These are phyloP conservation scores for Acer yangbiense DNA, from an alignment of 345 rosid species.

Conservation along the genomic window DNA sequence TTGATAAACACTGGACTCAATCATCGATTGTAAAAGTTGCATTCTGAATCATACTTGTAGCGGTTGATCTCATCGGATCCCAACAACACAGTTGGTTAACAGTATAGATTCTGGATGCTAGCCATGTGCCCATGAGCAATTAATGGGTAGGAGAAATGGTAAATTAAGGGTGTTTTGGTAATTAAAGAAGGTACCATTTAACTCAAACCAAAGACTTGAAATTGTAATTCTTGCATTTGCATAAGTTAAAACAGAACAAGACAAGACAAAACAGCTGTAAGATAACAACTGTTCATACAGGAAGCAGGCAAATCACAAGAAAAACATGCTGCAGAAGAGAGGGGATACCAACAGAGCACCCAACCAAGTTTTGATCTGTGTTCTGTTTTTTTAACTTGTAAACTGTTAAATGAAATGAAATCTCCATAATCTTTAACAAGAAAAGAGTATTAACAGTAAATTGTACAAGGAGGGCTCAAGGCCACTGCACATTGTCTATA, in stretches of 20 bases:
- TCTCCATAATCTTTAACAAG: neutral
- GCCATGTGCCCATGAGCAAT: too few relatives aligned
- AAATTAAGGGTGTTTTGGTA: neutral
- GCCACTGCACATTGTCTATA: conserved; percentile 19
- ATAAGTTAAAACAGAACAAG: neutral
- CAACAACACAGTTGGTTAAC: too few relatives aligned
- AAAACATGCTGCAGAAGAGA: neutral
- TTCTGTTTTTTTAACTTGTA: neutral
- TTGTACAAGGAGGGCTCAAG: conserved; percentile 16
- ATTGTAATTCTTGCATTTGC: neutral
- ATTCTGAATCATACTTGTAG: too few relatives aligned
- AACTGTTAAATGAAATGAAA: conserved; percentile 7
- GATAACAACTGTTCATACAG: neutral
- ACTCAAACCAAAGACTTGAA: neutral
- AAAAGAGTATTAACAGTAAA: conserved; percentile 17
- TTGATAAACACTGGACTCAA: too few relatives aligned
- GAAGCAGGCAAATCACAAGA: neutral
- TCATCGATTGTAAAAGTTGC: too few relatives aligned
- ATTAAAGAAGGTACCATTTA: neutral
- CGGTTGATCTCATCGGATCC: too few relatives aligned
- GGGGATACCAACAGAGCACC: neutral
- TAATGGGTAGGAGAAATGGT: neutral
- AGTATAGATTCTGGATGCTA: too few relatives aligned
- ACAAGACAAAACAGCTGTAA: neutral
- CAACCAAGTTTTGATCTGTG: neutral